A percentile compares a stretch with the other conserved stretches of the same genome.
Evolutionary conservation across 495 filamentous ascomycete genomes (phyloP).

Genomic region (Penicillium robsamsonii): DNA sequence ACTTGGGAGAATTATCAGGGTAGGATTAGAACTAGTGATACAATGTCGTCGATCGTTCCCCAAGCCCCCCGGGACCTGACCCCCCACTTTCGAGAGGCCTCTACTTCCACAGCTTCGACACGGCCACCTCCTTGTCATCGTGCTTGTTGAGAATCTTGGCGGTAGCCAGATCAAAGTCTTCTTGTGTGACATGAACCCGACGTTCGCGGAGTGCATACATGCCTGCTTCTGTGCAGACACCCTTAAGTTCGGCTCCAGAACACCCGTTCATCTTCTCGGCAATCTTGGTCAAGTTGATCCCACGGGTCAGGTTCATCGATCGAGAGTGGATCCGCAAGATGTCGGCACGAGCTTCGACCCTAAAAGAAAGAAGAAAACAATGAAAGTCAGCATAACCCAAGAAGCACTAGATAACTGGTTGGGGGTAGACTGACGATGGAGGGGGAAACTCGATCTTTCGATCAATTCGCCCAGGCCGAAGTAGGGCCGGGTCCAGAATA

Average conservation of each 20-base stretch:
- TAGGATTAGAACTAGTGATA: constrained; percentile 32
- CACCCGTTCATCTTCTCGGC: constrained; percentile 99
- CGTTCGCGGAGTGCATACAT: constrained; percentile 97
- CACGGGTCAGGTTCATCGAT: constrained; percentile 96
- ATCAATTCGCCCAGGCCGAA: constrained; percentile 95
- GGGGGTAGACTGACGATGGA: constrained; percentile 60
- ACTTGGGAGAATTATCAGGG: constrained; percentile 12
- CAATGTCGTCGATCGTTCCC: constrained; percentile 22
- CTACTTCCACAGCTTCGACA: constrained; percentile 93
- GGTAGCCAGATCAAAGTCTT: constrained; percentile 98
- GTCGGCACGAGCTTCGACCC: constrained; percentile 92
- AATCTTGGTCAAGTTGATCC: constrained; percentile 97
- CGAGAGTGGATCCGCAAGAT: constrained; percentile 95
- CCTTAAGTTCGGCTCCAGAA: constrained; percentile 94
- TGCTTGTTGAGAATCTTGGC: constrained; percentile 99
- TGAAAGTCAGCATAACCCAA: neutral
- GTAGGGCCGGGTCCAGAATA: constrained; percentile 90
- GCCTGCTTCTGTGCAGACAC: constrained; percentile 93
- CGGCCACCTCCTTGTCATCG: constrained; percentile 92
- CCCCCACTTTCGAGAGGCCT: constrained; percentile 3
- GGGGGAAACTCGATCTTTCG: constrained; percentile 99
- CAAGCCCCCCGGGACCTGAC: neutral
- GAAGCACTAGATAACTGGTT: neutral
- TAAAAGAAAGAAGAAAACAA: constrained; percentile 15
- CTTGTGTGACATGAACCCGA: constrained; percentile 96